phyloP scores from a whole-genome alignment of 345 rosid species.

The Euclidium syriacum region DNA sequence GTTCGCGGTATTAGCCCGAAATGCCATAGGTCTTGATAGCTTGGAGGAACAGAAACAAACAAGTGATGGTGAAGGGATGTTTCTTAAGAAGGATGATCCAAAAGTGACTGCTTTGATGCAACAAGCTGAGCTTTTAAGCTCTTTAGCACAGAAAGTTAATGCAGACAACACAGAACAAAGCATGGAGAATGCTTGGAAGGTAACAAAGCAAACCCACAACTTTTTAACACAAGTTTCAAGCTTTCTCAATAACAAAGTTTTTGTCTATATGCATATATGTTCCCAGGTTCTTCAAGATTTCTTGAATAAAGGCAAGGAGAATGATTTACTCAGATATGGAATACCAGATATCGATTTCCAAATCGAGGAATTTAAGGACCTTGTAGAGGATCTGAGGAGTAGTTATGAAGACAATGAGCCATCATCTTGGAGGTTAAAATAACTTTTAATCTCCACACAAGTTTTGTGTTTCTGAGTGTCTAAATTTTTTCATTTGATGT shows the following conservation, averaged over 20 bases:
- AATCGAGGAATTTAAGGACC: conserved; percentile 67
- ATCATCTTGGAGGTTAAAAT: conserved; percentile 65
- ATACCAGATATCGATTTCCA: conserved; percentile 59
- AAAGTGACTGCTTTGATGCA: conserved; percentile 79
- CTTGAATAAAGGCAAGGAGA: conserved; percentile 47
- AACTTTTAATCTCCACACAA: neutral
- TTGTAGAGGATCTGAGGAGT: conserved; percentile 66
- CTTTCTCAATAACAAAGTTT: neutral
- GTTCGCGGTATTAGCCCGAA: conserved; percentile 54
- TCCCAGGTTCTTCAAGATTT: conserved; percentile 84
- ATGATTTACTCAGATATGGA: conserved; percentile 42
- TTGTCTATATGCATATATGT: conserved; percentile 20
- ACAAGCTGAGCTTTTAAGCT: conserved; percentile 87
- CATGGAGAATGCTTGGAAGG: conserved; percentile 99
- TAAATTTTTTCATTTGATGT: conserved; percentile 38
- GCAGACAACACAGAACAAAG: conserved; percentile 75
- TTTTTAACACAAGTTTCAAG: neutral
- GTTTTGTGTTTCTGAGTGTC: conserved; percentile 2
- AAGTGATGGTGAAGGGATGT: conserved; percentile 56
- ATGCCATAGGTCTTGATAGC: conserved; percentile 36
- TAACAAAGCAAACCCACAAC: conserved; percentile 21
- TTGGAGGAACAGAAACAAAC: conserved; percentile 32
- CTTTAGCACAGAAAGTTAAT: conserved; percentile 68
- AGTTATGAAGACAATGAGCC: conserved; percentile 53
- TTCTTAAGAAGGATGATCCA: conserved; percentile 81